Evolutionary conservation across 257 asterid genomes (phyloP), one percentile per base, ranked within the genome.

Genomic region (Capsicum chinense): DNA sequence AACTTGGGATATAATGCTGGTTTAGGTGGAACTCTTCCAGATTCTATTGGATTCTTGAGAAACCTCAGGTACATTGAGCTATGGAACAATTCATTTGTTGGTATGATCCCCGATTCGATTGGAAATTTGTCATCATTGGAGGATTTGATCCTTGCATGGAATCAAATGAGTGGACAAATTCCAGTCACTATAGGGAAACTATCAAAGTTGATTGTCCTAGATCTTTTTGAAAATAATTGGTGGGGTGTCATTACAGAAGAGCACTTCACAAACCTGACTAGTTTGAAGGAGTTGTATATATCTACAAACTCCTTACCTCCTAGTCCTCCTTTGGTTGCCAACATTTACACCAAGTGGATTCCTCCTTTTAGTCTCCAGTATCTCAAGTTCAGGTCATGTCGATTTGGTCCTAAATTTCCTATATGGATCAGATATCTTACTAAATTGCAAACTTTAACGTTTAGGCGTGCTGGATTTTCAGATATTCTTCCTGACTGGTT

Each of bases 1-100:
- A 67, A 35, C 50, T 35, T 67, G 74, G 74, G 74, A 67, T 67
- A 67, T 67, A 67, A 67, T 67, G 74, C 74, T 67, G 50, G 74
- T 35, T 67, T 35, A 11, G 50, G 50, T 67, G 21, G 74, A 67
- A 35, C 1, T 67, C 74, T 67, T 67, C 74, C 50, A 35, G 3
- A 67, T 67, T 67, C 74, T 67, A 7, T 67, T 39, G 74, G 74
- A 67, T 67, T 66, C 50, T 67, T 67, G 74, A 67, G 35, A 67
- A 67, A 67, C 16, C 74, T 67, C 74, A 67, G 3, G 74, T 35
- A 67, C 14, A 6, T 67, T 67, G 74, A 67, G 19, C 5, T 67
- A 67, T 14, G 74, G 74, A 67, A 67, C 12, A 35, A 67, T 35
- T 67, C 74, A 3, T 67, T 67, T 67, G 50, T 35, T 67, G 74